phyloP scores from a whole-genome alignment of 164 flowering plant species.

The Piper betle region DNA sequence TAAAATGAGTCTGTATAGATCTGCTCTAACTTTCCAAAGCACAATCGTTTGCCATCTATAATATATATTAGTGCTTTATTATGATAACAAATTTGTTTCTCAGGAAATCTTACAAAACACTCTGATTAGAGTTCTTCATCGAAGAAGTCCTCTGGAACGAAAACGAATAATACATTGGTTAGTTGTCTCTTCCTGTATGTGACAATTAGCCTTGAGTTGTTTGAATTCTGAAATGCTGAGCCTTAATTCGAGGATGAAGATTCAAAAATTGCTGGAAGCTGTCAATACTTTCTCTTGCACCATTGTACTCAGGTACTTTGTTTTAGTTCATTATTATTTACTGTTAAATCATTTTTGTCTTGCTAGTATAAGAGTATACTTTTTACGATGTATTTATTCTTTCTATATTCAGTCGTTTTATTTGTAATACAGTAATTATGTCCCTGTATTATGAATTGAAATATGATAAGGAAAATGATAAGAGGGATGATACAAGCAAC shows the following conservation, averaged over 20 bases:
- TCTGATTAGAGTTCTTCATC: conserved; percentile 90
- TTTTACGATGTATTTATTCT: too few relatives aligned
- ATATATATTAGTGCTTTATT: neutral
- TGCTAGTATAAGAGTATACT: neutral
- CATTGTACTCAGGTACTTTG: conserved; percentile 76
- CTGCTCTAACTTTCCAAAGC: too few relatives aligned
- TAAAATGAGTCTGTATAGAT: too few relatives aligned
- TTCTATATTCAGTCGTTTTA: too few relatives aligned
- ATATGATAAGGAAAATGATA: too few relatives aligned
- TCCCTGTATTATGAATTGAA: too few relatives aligned
- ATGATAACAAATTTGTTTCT: neutral
- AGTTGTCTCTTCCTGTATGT: neutral
- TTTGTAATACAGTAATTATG: too few relatives aligned
- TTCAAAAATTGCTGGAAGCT: conserved; percentile 59
- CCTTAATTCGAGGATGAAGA: conserved; percentile 55
- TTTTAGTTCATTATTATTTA: too few relatives aligned
- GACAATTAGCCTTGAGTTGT: neutral
- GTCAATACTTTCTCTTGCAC: conserved; percentile 81
- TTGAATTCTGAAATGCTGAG: neutral
- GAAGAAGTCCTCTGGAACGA: conserved; percentile 93
- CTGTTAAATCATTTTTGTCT: neutral
- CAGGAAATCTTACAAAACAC: conserved; percentile 77
- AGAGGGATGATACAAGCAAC: too few relatives aligned
- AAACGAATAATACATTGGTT: conserved; percentile 85
- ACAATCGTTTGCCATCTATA: too few relatives aligned